phyloP scores from a whole-genome alignment of 1,139 yeast genomes.

The Spathaspora sp. region DNA sequence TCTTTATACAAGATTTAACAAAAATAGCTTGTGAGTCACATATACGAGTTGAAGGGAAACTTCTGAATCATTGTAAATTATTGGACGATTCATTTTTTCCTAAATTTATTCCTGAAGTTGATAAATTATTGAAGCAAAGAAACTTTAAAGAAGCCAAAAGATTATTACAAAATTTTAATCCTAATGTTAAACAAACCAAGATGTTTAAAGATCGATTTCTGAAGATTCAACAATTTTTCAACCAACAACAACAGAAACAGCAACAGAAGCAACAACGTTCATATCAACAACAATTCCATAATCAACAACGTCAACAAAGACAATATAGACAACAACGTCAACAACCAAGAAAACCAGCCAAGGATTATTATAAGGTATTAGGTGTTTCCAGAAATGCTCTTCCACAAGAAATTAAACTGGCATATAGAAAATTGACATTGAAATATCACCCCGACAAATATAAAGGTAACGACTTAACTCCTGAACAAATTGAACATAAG shows the following conservation, averaged over 20 bases:
- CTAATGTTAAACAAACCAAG: constrained; percentile 40
- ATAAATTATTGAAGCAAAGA: constrained; percentile 37
- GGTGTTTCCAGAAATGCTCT: constrained; percentile 70
- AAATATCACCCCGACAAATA: constrained; percentile 92
- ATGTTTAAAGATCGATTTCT: constrained; percentile 31
- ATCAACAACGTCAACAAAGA: constrained; percentile 41
- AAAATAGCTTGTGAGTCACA: constrained; percentile 50
- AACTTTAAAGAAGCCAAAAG: constrained; percentile 44
- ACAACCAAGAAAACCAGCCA: constrained; percentile 48
- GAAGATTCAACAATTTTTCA: constrained; percentile 21
- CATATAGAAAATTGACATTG: constrained; percentile 75
- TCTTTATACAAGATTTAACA: constrained; percentile 31
- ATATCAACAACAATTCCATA: constrained; percentile 52
- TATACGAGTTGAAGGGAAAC: constrained; percentile 29
- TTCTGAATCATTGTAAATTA: constrained; percentile 34
- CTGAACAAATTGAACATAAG: constrained; percentile 74
- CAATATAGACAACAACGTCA: constrained; percentile 42
- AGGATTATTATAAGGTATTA: constrained; percentile 80
- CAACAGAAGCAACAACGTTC: constrained; percentile 50
- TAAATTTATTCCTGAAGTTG: constrained; percentile 45
- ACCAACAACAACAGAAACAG: constrained; percentile 20
- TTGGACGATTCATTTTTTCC: constrained; percentile 42
- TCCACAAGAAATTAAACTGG: constrained; percentile 73
- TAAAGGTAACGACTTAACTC: constrained; percentile 59
- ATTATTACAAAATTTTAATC: constrained; percentile 28